phyloP scores from a whole-genome alignment of 768 basidiomycete species.

The Termitomyces sp. region DNA sequence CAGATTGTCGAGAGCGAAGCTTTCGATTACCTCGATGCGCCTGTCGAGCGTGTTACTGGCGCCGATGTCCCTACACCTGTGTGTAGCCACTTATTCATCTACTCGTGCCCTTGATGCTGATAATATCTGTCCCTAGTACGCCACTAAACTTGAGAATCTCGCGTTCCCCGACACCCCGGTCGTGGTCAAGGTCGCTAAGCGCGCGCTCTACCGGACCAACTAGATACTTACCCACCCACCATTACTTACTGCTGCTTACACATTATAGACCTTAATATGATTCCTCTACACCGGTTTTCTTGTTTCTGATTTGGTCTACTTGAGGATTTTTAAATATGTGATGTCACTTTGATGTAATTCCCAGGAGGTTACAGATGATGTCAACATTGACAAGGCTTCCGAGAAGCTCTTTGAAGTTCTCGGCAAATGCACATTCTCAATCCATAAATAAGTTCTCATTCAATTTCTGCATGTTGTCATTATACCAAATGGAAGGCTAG shows the following conservation, averaged over 20 bases:
- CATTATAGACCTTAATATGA: slow-evolving; percentile 15
- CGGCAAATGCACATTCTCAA: background rate
- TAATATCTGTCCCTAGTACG: slow-evolving; percentile 60
- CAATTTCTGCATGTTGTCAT: background rate
- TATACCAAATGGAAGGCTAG: background rate
- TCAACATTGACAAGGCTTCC: background rate
- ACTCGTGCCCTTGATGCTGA: slow-evolving; percentile 11
- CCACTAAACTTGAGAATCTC: slow-evolving; percentile 82
- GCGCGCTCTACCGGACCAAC: slow-evolving; percentile 87
- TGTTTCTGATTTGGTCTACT: background rate
- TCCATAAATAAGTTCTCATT: background rate
- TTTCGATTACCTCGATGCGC: slow-evolving; percentile 97
- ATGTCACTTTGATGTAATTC: background rate
- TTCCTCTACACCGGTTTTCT: background rate
- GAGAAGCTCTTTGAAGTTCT: background rate
- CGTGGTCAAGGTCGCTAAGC: slow-evolving; percentile 94
- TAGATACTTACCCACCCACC: slow-evolving; percentile 34
- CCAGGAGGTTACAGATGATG: background rate
- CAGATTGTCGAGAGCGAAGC: slow-evolving; percentile 97
- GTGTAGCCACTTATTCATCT: slow-evolving; percentile 28
- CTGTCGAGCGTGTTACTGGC: slow-evolving; percentile 96
- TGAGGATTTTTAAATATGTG: background rate
- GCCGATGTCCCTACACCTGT: slow-evolving; percentile 98
- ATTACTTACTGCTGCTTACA: slow-evolving; percentile 5
- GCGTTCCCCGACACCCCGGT: slow-evolving; percentile 92